Percentiles rank a stretch among this genome's conserved stretches.
Conservation (phyloP, 306 rosid species). For the Quercus gilva region DNA sequence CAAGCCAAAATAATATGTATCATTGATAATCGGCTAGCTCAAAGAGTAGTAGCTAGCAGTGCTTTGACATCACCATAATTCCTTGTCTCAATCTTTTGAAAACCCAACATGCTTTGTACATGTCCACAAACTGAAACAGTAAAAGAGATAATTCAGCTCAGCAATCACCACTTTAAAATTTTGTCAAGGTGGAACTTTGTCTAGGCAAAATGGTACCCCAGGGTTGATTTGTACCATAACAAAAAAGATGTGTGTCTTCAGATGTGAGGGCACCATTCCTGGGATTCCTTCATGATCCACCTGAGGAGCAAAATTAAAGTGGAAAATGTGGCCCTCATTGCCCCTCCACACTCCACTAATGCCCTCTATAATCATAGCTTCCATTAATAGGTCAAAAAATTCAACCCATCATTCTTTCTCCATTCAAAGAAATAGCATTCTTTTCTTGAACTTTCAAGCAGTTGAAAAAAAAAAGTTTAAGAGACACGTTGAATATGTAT, state of each 20-base stretch:
- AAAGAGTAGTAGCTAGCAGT: no score
- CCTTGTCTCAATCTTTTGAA: not conserved
- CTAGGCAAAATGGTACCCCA: slow-evolving; percentile 11
- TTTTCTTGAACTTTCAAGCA: not conserved
- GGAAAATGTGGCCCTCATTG: slow-evolving; percentile 10
- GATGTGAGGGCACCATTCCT: slow-evolving; percentile 15
- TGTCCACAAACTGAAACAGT: not conserved
- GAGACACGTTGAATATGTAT: no score
- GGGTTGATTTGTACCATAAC: not conserved
- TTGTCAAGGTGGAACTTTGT: not conserved
- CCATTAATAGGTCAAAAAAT: slow-evolving; percentile 1
- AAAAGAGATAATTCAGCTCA: not conserved
- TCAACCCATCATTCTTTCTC: not conserved
- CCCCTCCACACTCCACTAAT: slow-evolving; percentile 17
- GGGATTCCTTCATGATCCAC: slow-evolving; percentile 11
- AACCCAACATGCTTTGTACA: not conserved
- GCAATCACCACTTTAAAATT: not conserved
- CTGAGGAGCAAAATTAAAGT: slow-evolving; percentile 17
- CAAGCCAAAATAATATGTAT: no score
- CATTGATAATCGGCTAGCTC: not conserved
- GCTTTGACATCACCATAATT: not conserved
- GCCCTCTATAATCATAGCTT: slow-evolving; percentile 18
- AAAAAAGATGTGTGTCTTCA: slow-evolving; percentile 10
- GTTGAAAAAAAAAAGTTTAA: not conserved
- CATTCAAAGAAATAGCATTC: not conserved